Conservation (phyloP, 2,329 filamentous ascomycete species). For the Peltaster fructicola region DNA sequence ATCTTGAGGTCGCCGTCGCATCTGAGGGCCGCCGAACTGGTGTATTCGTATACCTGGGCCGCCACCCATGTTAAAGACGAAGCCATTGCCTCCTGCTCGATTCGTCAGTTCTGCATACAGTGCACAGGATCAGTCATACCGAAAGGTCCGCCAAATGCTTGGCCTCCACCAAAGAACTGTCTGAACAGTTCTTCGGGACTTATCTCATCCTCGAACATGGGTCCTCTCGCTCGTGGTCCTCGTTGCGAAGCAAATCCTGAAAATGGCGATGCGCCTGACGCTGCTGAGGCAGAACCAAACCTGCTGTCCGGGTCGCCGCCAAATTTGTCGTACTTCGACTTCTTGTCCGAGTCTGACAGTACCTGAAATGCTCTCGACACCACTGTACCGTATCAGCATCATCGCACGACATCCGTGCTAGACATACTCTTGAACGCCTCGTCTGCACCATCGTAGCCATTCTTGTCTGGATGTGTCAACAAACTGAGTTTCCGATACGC, state of each 20-base stretch:
- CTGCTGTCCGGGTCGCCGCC: conserved; percentile 84
- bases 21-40: conserved; percentile 72
- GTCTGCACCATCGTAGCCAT: conserved; percentile 85
- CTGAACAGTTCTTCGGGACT: conserved; percentile 95
- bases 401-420: too few relatives aligned
- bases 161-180: conserved; percentile 76
- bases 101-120: conserved; percentile 1
- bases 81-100: conserved; percentile 53
- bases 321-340: conserved; percentile 69
- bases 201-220: conserved; percentile 77
- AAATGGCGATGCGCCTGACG: conserved; percentile 45
- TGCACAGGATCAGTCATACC: conserved; percentile 1
- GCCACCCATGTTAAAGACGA: conserved; percentile 79
- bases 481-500: conserved; percentile 89
- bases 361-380: conserved; percentile 86
- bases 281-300: conserved; percentile 41
- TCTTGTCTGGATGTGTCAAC: conserved; percentile 96
- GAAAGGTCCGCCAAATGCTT: conserved; percentile 43
- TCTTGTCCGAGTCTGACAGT: conserved; percentile 84
- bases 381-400: conserved; percentile 32
- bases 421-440: conserved; percentile 82
- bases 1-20: conserved; percentile 56
- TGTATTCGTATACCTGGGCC: conserved; percentile 85
- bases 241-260: conserved; percentile 36
- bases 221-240: conserved; percentile 27